Conservation (phyloP, 2,329 filamentous ascomycete species). For the Colletotrichum eleusines region DNA sequence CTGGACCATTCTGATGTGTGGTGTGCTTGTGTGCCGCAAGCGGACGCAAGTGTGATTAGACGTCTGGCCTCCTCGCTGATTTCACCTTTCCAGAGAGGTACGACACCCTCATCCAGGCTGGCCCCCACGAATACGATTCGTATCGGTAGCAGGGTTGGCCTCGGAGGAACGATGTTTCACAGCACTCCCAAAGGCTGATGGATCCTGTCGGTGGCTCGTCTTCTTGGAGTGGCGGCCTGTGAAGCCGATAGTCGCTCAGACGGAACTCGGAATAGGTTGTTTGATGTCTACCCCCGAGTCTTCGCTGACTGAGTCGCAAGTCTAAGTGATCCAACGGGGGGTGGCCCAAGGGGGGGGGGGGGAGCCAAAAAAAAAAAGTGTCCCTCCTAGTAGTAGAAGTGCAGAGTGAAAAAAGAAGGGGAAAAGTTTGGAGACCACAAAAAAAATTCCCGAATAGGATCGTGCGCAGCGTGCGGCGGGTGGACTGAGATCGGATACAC, state of each 20-base stretch:
- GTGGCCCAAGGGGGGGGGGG: background rate
- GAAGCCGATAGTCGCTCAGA: background rate
- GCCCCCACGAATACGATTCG: constrained; percentile 4
- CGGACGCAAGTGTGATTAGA: background rate
- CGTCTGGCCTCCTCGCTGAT: background rate
- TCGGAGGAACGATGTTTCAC: constrained; percentile 4
- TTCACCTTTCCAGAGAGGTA: background rate
- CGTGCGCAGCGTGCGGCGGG: background rate
- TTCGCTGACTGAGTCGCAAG: background rate
- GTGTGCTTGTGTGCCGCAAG: background rate
- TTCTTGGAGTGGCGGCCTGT: background rate
- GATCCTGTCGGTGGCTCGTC: background rate
- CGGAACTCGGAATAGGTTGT: background rate
- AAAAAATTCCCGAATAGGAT: constrained; percentile 12
- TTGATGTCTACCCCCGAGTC: too few species aligned
- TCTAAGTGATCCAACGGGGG: background rate
- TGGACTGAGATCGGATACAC: constrained; percentile 14
- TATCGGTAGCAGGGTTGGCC: background rate
- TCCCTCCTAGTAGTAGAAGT: background rate
- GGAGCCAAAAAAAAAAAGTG: background rate
- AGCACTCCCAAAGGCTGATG: background rate
- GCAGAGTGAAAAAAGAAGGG: too few species aligned
- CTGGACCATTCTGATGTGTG: constrained; percentile 66
- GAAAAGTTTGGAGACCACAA: background rate
- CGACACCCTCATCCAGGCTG: background rate